These are phyloP conservation scores for Tetradesmus lagerheimii DNA, from an alignment of 139 green algal genomes.

Conservation along the genomic window DNA sequence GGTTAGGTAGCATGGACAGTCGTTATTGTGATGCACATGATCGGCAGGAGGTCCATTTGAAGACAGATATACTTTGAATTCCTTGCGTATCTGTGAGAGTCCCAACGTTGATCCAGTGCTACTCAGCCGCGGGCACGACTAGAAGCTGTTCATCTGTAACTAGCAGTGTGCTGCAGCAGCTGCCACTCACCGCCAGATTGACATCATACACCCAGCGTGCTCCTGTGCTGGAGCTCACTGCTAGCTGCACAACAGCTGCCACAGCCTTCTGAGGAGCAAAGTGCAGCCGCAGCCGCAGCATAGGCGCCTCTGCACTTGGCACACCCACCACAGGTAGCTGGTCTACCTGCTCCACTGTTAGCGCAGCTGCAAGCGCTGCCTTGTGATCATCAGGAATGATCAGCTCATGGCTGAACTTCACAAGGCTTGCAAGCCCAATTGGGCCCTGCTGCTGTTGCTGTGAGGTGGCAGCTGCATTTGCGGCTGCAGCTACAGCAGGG, in stretches of 20 bases:
- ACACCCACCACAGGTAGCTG: neutral
- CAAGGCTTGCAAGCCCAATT: neutral
- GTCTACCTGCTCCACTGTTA: conserved; percentile 21
- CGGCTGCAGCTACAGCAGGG: neutral
- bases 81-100: too few relatives aligned
- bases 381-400: conserved; percentile 35
- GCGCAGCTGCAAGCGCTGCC: neutral
- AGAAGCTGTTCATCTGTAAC: too few relatives aligned
- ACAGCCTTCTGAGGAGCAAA: conserved; percentile 40
- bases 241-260: neutral
- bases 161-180: too few relatives aligned
- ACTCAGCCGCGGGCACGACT: too few relatives aligned
- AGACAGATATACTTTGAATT: too few relatives aligned
- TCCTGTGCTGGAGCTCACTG: conserved; percentile 21
- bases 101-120: too few relatives aligned
- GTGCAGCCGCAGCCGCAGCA: neutral
- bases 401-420: conserved; percentile 27
- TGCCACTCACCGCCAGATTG: conserved; percentile 26
- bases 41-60: too few relatives aligned
- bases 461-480: neutral
- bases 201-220: conserved; percentile 64
- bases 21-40: too few relatives aligned
- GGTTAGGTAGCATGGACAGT: too few relatives aligned
- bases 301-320: neutral
- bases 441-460: neutral